phyloP scores from a whole-genome alignment of 2,329 filamentous ascomycete species.

The Penicillium polonicum region DNA sequence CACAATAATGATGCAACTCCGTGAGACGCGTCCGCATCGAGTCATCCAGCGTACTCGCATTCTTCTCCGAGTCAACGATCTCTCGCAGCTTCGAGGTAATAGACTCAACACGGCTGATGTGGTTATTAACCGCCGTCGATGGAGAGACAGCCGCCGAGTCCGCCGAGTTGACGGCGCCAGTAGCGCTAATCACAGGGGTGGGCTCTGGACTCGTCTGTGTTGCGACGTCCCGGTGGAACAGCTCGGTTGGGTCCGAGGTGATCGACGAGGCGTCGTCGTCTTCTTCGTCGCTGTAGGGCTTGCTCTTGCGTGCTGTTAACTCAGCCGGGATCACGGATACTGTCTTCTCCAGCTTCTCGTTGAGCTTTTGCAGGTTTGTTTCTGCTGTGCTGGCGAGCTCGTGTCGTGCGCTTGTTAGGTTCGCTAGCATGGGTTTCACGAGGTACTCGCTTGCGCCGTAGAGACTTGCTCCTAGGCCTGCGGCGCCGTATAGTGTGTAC shows the following conservation, averaged over 20 bases:
- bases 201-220: constrained; percentile 57
- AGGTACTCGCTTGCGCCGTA: constrained; percentile 61
- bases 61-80: constrained; percentile 42
- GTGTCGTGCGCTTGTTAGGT: constrained; percentile 55
- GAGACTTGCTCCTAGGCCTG: constrained; percentile 54
- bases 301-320: constrained; percentile 28
- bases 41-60: constrained; percentile 34
- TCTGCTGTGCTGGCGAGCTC: constrained; percentile 55
- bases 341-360: constrained; percentile 53
- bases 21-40: constrained; percentile 35
- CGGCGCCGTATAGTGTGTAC: constrained; percentile 57
- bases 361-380: constrained; percentile 54
- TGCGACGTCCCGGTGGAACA: constrained; percentile 63
- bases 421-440: constrained; percentile 58
- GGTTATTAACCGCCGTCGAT: constrained; percentile 30
- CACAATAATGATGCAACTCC: constrained; percentile 55
- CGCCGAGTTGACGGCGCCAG: constrained; percentile 18
- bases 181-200: constrained; percentile 23
- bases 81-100: constrained; percentile 54
- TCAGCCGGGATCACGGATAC: constrained; percentile 53
- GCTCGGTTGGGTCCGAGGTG: constrained; percentile 60
- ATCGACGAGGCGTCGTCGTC: constrained; percentile 43
- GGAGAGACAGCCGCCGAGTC: constrained; percentile 21
- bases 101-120: constrained; percentile 50
- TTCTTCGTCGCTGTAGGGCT: constrained; percentile 23